These are phyloP conservation scores for Sarocladium brachiariae DNA, from an alignment of 2,329 filamentous ascomycete species.

Conservation along the genomic window DNA sequence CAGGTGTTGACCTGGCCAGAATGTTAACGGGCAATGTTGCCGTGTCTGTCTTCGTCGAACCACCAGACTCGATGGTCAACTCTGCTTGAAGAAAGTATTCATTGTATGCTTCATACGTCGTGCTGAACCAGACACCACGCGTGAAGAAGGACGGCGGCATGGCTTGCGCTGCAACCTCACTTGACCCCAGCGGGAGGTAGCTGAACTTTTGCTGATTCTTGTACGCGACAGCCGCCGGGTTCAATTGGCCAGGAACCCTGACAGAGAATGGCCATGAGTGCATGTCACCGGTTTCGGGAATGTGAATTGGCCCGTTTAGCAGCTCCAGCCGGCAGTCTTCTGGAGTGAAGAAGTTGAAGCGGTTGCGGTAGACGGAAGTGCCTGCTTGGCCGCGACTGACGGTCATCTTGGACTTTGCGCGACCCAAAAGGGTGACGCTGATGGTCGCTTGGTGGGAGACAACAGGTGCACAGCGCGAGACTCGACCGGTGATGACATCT, in stretches of 20 bases:
- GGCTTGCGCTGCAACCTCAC: constrained; percentile 10
- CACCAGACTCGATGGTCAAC: constrained; percentile 13
- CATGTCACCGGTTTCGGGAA: constrained; percentile 11
- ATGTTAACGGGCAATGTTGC: constrained; percentile 20
- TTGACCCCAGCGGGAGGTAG: constrained; percentile 12
- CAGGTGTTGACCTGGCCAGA: background rate
- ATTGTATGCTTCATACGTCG: constrained; percentile 20
- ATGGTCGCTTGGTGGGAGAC: constrained; percentile 17
- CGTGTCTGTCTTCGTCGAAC: background rate
- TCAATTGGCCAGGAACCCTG: constrained; percentile 16
- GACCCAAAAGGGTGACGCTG: constrained; percentile 18
- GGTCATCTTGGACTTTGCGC: constrained; percentile 20
- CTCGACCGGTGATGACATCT: constrained; percentile 20
- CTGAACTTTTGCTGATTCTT: constrained; percentile 12
- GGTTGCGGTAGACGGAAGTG: constrained; percentile 16
- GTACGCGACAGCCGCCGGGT: background rate
- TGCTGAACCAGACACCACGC: constrained; percentile 4
- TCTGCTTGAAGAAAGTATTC: constrained; percentile 29
- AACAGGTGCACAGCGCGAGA: constrained; percentile 16
- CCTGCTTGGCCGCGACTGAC: constrained; percentile 11
- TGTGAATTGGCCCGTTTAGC: constrained; percentile 20
- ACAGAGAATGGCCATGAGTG: constrained; percentile 23
- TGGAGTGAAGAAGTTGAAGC: constrained; percentile 19
- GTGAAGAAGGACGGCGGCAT: constrained; percentile 15
- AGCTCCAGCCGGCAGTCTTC: constrained; percentile 12